Evolutionary conservation across 768 basidiomycete genomes (phyloP), one percentile per base, ranked within the genome.

Genomic region (Lactifluus subvellereus): DNA sequence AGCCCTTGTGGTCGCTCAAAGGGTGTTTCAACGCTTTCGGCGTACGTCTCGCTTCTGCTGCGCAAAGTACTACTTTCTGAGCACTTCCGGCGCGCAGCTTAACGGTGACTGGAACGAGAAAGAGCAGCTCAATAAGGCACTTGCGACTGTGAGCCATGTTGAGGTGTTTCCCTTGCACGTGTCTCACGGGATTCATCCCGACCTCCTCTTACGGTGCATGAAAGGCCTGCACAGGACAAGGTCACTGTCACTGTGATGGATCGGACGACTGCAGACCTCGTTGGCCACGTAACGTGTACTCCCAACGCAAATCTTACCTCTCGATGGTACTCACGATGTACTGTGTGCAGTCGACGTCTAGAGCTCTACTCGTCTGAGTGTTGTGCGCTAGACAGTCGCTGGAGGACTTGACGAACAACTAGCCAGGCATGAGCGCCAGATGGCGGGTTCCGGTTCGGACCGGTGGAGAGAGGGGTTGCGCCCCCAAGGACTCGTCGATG

Each of bases 21-120:
- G 13, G 4, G 22, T 62, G 60, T 40, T 57, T 57, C 56, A 14
- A 5, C 16, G 6, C 42, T 30, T 65, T 65, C 37, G 55, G 37
- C 18, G 61, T 65, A 48, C 38, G 64, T 53, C 11, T 27, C 10
- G 6, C 30, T n/a, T 54, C 35, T 0, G 16, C 38, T 18, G 10
- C 33, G 13, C 27, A 10, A 7, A 51, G 2, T 6, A 30, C n/a
- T 6, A n/a, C 30, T 20, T 22, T 0, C 30, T 54, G 35, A 58
- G 27, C 52, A 18, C 13, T n/a, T 6, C 32, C 20, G 4, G 16
- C 47, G 43, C 16, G 30, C 30, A 59, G 62, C 56, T 63, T 35
- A 51, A 16, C n/a, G 54, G 10, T 1, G 1, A 9, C 16, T 63
- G 57, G 62, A 27, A 6, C 27, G 43, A 38, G 14, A 48, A 54